Evolutionary conservation across 371 early-diverging fungal genomes (phyloP).

Genomic region (Zancudomyces culisetae): DNA sequence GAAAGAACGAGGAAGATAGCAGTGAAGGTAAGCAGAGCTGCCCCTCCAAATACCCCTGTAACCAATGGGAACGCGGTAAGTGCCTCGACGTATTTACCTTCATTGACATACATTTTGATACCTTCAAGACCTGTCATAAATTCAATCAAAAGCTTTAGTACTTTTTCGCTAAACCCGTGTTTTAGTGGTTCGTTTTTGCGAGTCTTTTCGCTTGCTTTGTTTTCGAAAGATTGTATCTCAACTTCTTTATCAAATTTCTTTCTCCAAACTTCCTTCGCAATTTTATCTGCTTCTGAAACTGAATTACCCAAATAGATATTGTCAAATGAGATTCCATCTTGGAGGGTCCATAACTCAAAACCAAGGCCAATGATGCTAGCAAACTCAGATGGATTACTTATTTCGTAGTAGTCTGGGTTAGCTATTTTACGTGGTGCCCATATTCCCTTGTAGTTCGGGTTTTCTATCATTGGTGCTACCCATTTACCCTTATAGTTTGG

Average conservation of each 20-base stretch:
- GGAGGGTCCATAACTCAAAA: constrained; percentile 94
- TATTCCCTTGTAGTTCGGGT: constrained; percentile 87
- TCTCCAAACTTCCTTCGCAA: constrained; percentile 51
- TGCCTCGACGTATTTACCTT: background rate
- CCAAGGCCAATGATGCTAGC: constrained; percentile 68
- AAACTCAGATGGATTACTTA: constrained; percentile 48
- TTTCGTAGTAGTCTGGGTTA: constrained; percentile 84
- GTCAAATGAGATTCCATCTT: constrained; percentile 78
- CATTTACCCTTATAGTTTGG: constrained; percentile 75
- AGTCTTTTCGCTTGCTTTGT: background rate
- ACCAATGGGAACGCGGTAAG: background rate
- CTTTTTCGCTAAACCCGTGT: too few species aligned
- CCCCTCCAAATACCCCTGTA: background rate
- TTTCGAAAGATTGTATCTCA: constrained; percentile 6
- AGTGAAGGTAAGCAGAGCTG: background rate
- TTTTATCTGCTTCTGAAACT: constrained; percentile 34
- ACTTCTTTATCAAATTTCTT: constrained; percentile 30
- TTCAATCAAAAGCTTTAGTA: too few species aligned
- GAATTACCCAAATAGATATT: constrained; percentile 69
- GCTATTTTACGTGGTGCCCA: constrained; percentile 80
- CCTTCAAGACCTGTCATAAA: background rate
- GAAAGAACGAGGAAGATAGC: background rate
- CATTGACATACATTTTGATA: background rate
- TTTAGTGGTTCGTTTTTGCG: background rate
- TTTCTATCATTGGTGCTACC: constrained; percentile 61